Conservation (phyloP, 148 eudicot species). For the Mesembryanthemum crystallinum region DNA sequence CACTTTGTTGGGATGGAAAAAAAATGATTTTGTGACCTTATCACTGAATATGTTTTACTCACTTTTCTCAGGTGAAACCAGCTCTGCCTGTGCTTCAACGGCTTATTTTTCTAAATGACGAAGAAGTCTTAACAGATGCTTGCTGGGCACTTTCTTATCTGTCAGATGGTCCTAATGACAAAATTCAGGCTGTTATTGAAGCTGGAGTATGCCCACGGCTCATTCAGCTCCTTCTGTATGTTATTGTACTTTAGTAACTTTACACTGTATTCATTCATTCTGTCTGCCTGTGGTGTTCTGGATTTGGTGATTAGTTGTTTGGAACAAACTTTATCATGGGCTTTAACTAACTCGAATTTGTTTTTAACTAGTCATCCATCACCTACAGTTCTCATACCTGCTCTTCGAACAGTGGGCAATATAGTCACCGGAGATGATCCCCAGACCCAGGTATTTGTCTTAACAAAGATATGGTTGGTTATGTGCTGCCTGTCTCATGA, state of each 20-base stretch:
- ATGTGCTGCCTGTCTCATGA: background rate
- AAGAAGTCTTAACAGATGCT: slow-evolving; percentile 91
- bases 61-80: slow-evolving; percentile 58
- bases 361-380: slow-evolving; percentile 39
- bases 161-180: slow-evolving; percentile 92
- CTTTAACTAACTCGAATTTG: slow-evolving; percentile 9
- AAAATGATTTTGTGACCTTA: background rate
- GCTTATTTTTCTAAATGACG: slow-evolving; percentile 73
- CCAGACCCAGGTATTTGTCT: slow-evolving; percentile 48
- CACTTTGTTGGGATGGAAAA: background rate
- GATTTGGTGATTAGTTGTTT: background rate
- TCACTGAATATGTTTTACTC: slow-evolving; percentile 6
- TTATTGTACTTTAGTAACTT: slow-evolving; percentile 16
- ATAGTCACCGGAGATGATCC: slow-evolving; percentile 53
- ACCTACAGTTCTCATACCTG: slow-evolving; percentile 52
- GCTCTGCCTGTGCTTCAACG: slow-evolving; percentile 76
- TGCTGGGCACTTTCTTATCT: slow-evolving; percentile 98
- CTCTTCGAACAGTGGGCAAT: slow-evolving; percentile 52
- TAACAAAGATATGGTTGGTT: background rate
- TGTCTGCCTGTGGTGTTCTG: background rate
- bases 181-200: slow-evolving; percentile 92
- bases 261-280: background rate
- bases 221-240: slow-evolving; percentile 79
- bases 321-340: background rate
- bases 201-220: slow-evolving; percentile 85